Conservation (phyloP, 2,329 filamentous ascomycete genomes). For the Neofusicoccum parvum region DNA sequence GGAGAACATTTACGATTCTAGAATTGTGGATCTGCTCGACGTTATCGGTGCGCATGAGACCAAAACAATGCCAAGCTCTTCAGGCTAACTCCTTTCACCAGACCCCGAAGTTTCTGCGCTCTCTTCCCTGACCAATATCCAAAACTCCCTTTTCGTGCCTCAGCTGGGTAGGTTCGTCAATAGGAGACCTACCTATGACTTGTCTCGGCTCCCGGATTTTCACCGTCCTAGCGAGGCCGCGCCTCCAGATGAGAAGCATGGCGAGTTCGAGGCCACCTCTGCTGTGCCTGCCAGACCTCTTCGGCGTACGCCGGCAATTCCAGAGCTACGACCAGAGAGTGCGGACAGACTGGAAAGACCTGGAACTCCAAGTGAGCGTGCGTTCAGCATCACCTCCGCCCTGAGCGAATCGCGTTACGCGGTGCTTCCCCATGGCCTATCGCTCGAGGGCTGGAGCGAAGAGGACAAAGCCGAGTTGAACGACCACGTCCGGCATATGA, state of each 20-base stretch:
- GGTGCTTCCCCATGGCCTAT: conserved; percentile 73
- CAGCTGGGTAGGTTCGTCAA: conserved; percentile 77
- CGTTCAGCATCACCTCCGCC: conserved; percentile 47
- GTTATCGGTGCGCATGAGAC: conserved; percentile 60
- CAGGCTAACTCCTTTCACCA: conserved; percentile 35
- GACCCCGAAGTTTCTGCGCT: conserved; percentile 83
- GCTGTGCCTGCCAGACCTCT: background rate
- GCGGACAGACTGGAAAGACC: background rate
- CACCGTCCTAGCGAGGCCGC: background rate
- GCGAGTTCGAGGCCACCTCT: background rate
- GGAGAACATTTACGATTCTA: conserved; percentile 56
- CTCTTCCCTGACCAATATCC: conserved; percentile 83
- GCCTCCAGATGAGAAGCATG: background rate
- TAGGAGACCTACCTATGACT: conserved; percentile 74
- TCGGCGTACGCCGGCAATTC: conserved; percentile 23
- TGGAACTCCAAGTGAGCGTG: conserved; percentile 14
- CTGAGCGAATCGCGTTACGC: conserved; percentile 74
- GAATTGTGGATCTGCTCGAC: conserved; percentile 69
- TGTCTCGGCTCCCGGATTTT: conserved; percentile 43
- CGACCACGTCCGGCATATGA: conserved; percentile 83
- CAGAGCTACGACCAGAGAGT: background rate
- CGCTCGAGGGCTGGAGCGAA: conserved; percentile 72
- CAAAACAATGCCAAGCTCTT: conserved; percentile 24
- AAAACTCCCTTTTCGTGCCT: conserved; percentile 85
- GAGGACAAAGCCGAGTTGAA: conserved; percentile 77